Evolutionary conservation across 2,329 filamentous ascomycete genomes (phyloP).

Genomic region (Epichloe scottii): DNA sequence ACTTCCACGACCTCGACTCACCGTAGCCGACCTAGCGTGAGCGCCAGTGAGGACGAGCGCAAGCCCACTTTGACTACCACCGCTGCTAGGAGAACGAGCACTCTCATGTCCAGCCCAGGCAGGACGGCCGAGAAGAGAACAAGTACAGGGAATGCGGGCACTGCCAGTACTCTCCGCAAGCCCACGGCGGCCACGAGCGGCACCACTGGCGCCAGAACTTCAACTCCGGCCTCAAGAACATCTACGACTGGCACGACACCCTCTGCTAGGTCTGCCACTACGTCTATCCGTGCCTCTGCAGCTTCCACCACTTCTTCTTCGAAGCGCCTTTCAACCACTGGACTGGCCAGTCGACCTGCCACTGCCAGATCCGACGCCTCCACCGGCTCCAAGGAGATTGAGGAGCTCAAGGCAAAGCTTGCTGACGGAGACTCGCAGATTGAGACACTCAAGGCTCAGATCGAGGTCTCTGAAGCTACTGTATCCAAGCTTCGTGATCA

Average conservation of each 20-base stretch:
- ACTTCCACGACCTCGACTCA: slow-evolving; percentile 29
- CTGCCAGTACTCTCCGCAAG: slow-evolving; percentile 22
- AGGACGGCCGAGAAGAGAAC: slow-evolving; percentile 23
- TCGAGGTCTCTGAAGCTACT: slow-evolving; percentile 42
- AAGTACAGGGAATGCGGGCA: slow-evolving; percentile 20
- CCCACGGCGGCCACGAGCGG: slow-evolving; percentile 19
- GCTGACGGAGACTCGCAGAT: slow-evolving; percentile 45
- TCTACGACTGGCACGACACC: slow-evolving; percentile 14
- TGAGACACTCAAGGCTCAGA: slow-evolving; percentile 41
- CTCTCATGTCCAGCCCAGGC: slow-evolving; percentile 27
- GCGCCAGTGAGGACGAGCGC: slow-evolving; percentile 39
- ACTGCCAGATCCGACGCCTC: slow-evolving; percentile 26
- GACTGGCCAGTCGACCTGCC: slow-evolving; percentile 21
- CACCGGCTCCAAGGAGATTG: slow-evolving; percentile 40
- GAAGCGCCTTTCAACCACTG: slow-evolving; percentile 44
- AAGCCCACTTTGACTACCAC: slow-evolving; percentile 26
- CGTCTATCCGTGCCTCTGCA: slow-evolving; percentile 24
- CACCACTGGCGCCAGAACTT: slow-evolving; percentile 26
- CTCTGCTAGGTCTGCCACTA: slow-evolving; percentile 22
- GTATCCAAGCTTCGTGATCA: slow-evolving; percentile 41
- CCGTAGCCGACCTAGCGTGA: slow-evolving; percentile 33
- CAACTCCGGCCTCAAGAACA: slow-evolving; percentile 18
- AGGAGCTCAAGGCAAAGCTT: slow-evolving; percentile 48
- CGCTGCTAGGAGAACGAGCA: slow-evolving; percentile 30
- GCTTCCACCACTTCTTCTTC: slow-evolving; percentile 28